A percentile compares a stretch with the other conserved stretches of the same genome.
phyloP scores from a whole-genome alignment of 139 green algal genomes.

The Tetraselmis chui region DNA sequence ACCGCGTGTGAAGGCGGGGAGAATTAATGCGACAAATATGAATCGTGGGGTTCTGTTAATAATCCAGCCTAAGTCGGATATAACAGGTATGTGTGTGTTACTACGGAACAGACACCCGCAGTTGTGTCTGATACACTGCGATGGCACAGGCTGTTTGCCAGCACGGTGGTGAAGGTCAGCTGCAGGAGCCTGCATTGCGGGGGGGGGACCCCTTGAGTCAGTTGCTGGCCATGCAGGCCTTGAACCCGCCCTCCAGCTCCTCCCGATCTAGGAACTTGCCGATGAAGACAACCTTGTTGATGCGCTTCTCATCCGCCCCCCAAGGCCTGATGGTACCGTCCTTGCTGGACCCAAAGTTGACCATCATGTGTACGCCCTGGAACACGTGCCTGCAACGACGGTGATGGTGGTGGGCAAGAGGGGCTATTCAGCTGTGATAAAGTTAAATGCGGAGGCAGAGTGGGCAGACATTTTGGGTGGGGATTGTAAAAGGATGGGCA shows the following conservation, averaged over 20 bases:
- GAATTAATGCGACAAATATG: too few relatives aligned
- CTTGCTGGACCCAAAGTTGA: slow-evolving; percentile 58
- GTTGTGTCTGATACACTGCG: too few relatives aligned
- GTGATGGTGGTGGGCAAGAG: neutral
- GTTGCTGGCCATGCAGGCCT: slow-evolving; percentile 57
- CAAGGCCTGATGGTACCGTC: slow-evolving; percentile 55
- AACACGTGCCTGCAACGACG: slow-evolving; percentile 50
- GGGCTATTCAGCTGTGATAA: neutral
- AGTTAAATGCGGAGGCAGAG: neutral
- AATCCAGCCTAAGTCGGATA: too few relatives aligned
- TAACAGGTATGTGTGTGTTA: too few relatives aligned
- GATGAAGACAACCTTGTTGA: slow-evolving; percentile 89
- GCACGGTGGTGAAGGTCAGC: too few relatives aligned
- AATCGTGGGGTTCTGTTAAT: too few relatives aligned
- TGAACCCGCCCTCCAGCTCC: slow-evolving; percentile 72
- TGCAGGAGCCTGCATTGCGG: too few relatives aligned
- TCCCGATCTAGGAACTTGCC: slow-evolving; percentile 81
- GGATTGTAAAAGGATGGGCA: slow-evolving; percentile 15
- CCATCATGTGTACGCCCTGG: slow-evolving; percentile 82
- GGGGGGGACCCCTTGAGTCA: too few relatives aligned
- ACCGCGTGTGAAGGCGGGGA: too few relatives aligned
- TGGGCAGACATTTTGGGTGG: slow-evolving; percentile 7
- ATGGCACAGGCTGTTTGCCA: too few relatives aligned
- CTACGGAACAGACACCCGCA: too few relatives aligned
- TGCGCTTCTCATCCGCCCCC: slow-evolving; percentile 50